phyloP scores from a whole-genome alignment of 202 grass and related monocot species.

The Brachypodium distachyon region DNA sequence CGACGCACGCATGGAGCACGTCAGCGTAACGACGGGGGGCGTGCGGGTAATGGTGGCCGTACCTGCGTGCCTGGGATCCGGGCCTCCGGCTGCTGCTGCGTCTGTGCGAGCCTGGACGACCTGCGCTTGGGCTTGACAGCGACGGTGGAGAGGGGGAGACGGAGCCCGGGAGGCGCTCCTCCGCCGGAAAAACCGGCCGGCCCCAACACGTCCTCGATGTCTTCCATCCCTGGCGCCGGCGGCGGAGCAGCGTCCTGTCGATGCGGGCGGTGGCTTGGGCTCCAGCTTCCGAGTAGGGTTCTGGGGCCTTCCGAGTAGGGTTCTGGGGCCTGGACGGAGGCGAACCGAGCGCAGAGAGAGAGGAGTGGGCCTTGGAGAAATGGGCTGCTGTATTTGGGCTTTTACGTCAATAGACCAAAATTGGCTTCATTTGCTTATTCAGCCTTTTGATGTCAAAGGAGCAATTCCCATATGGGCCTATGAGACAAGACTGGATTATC shows the following conservation, averaged over 20 bases:
- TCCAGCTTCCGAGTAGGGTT: slow-evolving; percentile 28
- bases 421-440: background rate
- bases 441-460: too few relatives aligned
- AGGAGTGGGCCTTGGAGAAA: background rate
- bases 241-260: background rate
- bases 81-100: slow-evolving; percentile 13
- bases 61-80: slow-evolving; percentile 86
- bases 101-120: slow-evolving; percentile 41
- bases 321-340: slow-evolving; percentile 5
- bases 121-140: slow-evolving; percentile 66
- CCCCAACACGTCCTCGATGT: slow-evolving; percentile 77
- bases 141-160: slow-evolving; percentile 52
- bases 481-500: too few relatives aligned
- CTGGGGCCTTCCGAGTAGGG: slow-evolving; percentile 27
- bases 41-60: background rate
- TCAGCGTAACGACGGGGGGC: background rate
- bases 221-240: slow-evolving; percentile 36
- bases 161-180: slow-evolving; percentile 55
- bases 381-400: background rate
- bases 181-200: slow-evolving; percentile 25
- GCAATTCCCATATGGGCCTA: too few relatives aligned
- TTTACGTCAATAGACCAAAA: background rate
- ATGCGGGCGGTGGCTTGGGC: background rate
- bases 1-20: background rate
- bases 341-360: background rate